Conservation (phyloP, 2,329 filamentous ascomycete species). For the Fusarium begoniae region DNA sequence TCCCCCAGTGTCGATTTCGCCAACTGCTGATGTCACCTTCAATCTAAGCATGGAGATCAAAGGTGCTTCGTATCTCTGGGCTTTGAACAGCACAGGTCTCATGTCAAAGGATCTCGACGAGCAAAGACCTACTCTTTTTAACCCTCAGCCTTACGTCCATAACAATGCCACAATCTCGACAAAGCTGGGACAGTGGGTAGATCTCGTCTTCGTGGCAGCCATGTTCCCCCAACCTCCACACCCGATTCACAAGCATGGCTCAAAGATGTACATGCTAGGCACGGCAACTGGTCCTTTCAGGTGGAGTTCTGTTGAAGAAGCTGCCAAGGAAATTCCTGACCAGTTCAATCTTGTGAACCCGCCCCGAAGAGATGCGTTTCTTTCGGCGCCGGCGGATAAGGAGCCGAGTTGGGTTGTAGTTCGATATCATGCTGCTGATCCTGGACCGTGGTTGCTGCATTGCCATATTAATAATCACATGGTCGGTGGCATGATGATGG, state of each 20-base stretch:
- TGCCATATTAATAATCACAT: conserved; percentile 66
- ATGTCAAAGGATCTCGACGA: conserved; percentile 50
- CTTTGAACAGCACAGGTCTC: conserved; percentile 57
- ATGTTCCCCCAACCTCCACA: conserved; percentile 59
- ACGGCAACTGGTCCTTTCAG: conserved; percentile 59
- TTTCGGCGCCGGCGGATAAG: conserved; percentile 33
- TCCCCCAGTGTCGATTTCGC: conserved; percentile 55
- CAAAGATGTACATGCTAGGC: conserved; percentile 67
- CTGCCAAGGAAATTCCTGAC: conserved; percentile 55
- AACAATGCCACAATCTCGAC: conserved; percentile 61
- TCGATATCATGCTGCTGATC: conserved; percentile 61
- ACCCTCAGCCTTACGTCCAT: conserved; percentile 45
- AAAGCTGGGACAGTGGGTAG: conserved; percentile 60
- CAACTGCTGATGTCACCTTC: conserved; percentile 56
- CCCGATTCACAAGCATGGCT: conserved; percentile 71
- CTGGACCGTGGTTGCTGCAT: conserved; percentile 64
- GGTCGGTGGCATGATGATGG: conserved; percentile 63
- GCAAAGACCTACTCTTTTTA: conserved; percentile 56
- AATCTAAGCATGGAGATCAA: conserved; percentile 52
- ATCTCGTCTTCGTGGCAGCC: conserved; percentile 61
- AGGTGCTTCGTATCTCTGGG: conserved; percentile 62
- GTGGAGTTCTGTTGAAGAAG: conserved; percentile 63
- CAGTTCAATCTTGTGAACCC: conserved; percentile 67
- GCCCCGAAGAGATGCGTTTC: conserved; percentile 58
- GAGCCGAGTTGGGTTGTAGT: conserved; percentile 56